Evolutionary conservation across 2,329 filamentous ascomycete species (phyloP), one percentile per base, ranked within the genome.

Genomic region (Venturia effusa): DNA sequence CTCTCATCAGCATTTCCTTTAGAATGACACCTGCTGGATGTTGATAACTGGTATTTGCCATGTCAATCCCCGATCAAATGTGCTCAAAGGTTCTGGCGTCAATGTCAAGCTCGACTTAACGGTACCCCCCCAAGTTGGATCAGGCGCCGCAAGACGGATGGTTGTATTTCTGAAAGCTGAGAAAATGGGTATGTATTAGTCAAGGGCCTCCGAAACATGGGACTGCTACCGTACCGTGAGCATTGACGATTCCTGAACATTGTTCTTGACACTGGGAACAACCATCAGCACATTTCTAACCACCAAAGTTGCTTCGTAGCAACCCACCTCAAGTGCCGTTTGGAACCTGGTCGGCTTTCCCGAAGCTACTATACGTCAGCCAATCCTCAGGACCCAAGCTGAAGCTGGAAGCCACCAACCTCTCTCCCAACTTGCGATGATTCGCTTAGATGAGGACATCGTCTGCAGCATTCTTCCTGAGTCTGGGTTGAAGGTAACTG

Each of bases 1-100:
- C 8, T 39, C 37, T 39, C 15, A 39, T 15, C n/a, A n/a, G n/a
- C 8, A 30, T 24, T 34, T 34, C 27, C 13, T 13, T 30, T 57
- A 57, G 51, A 57, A 57, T 3, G 51, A 19, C 15, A 57, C 30
- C 37, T 60, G 34, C 59, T 60, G 59, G 59, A 60, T 43, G 59
- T 40, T 60, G 37, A 60, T 40, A 8, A 22, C 27, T 27, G 59
- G 27, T 39, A 60, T 60, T 19, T 32, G 24, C 59, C 59, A 60
- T 19, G 59, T 60, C 59, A 37, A 19, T 15, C 59, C 59, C 11
- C 59, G 37, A 43, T 60, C 59, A 41, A 40, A 60, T 13, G 37
- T 39, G 17, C n/a, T 43, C 40, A 60, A 27, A 5, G 59, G 59
- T 17, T 40, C 34, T 11, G 34, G 34, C 17, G 34, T 60, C 59